A percentile compares a stretch with the other conserved stretches of the same genome.
phyloP scores from a whole-genome alignment of 2,329 filamentous ascomycete genomes.

The Trichoderma sp. region DNA sequence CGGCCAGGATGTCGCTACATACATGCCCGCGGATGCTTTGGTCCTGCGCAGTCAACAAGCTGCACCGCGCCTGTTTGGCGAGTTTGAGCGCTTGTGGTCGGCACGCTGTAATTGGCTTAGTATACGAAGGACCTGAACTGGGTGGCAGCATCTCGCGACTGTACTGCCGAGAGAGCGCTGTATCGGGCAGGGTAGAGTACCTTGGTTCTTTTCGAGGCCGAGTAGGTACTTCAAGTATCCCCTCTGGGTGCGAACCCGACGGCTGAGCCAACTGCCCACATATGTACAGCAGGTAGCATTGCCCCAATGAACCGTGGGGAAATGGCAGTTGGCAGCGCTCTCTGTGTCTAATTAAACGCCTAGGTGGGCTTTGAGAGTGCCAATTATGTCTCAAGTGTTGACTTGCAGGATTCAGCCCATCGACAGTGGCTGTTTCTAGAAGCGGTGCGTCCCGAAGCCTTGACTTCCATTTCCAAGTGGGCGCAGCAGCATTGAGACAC shows the following conservation, averaged over 20 bases:
- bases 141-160: background rate
- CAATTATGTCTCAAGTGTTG: background rate
- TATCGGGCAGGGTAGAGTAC: background rate
- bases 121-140: background rate
- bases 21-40: no score
- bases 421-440: conserved; percentile 12
- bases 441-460: conserved; percentile 15
- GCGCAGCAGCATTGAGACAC: background rate
- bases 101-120: background rate
- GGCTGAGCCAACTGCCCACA: background rate
- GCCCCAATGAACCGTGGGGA: background rate
- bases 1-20: background rate
- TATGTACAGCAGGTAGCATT: background rate
- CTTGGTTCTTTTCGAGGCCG: background rate
- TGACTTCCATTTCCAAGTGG: conserved; percentile 3
- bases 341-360: background rate
- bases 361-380: background rate
- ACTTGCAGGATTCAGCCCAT: conserved; percentile 2
- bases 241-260: background rate
- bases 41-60: background rate
- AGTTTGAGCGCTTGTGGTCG: conserved; percentile 6
- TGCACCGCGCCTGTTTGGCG: conserved; percentile 12
- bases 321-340: background rate
- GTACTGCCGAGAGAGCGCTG: background rate
- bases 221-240: background rate